Evolutionary conservation across 23 red algal genomes (phyloP).

Genomic region (Agarophyton chilense): DNA sequence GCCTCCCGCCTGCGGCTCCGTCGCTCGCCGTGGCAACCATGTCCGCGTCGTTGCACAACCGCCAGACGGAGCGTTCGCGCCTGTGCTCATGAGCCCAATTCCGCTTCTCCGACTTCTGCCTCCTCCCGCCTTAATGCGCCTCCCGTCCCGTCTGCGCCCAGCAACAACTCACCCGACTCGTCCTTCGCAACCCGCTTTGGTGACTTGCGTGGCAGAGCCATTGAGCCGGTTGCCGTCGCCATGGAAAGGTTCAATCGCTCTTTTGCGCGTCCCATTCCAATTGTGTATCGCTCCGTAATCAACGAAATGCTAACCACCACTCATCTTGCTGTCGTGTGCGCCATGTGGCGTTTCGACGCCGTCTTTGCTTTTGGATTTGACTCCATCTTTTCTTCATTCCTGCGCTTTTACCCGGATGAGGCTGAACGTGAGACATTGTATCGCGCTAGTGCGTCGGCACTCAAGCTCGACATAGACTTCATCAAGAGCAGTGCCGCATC

Average conservation of each 20-base stretch:
- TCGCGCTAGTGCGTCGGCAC: slow-evolving; percentile 32
- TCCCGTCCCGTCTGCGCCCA: background rate
- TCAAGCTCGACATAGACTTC: slow-evolving; percentile 21
- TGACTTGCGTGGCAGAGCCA: slow-evolving; percentile 37
- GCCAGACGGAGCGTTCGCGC: background rate
- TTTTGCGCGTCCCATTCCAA: slow-evolving; percentile 80
- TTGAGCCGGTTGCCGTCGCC: slow-evolving; percentile 67
- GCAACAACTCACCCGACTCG: background rate
- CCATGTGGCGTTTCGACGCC: slow-evolving; percentile 81
- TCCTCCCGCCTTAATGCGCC: background rate
- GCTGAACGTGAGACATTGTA: slow-evolving; percentile 63
- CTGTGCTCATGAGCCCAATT: background rate
- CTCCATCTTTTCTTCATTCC: slow-evolving; percentile 64
- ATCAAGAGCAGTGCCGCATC: slow-evolving; percentile 36
- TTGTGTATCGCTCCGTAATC: slow-evolving; percentile 77
- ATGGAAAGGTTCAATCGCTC: slow-evolving; percentile 65
- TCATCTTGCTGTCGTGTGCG: slow-evolving; percentile 66
- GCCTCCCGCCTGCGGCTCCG: background rate
- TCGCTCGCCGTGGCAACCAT: background rate
- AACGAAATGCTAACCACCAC: slow-evolving; percentile 81
- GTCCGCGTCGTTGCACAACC: background rate
- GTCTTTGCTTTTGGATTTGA: slow-evolving; percentile 87
- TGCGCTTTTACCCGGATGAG: slow-evolving; percentile 77
- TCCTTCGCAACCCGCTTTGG: slow-evolving; percentile 47
- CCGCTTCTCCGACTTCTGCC: background rate